A percentile compares a stretch with the other conserved stretches of the same genome.
These are phyloP conservation scores for Metschnikowia santaceciliae DNA, from an alignment of 805 yeast species.

Conservation along the genomic window DNA sequence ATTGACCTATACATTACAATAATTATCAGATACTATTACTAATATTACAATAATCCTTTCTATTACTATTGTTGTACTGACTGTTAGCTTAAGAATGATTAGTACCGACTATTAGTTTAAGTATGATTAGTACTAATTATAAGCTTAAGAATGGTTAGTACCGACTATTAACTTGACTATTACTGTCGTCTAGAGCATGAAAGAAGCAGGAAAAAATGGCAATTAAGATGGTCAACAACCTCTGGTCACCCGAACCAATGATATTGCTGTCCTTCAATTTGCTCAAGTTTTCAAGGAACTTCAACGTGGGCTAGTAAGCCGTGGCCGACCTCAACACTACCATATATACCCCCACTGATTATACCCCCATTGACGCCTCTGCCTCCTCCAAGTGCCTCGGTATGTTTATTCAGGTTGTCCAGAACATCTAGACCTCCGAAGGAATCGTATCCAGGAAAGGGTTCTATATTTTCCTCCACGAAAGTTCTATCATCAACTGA, in stretches of 20 bases:
- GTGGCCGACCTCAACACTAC: too few relatives aligned
- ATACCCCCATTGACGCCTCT: slow-evolving; percentile 30
- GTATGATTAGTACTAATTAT: too few relatives aligned
- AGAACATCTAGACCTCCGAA: slow-evolving; percentile 53
- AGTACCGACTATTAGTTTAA: too few relatives aligned
- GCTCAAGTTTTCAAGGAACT: slow-evolving; percentile 68
- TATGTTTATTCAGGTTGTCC: slow-evolving; percentile 19
- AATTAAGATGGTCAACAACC: slow-evolving; percentile 36
- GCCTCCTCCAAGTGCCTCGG: slow-evolving; percentile 27
- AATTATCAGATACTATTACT: too few relatives aligned
- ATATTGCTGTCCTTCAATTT: slow-evolving; percentile 66
- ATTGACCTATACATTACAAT: too few relatives aligned
- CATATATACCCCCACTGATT: neutral
- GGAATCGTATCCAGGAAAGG: slow-evolving; percentile 46
- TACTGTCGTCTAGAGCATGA: slow-evolving; percentile 50
- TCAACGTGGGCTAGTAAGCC: slow-evolving; percentile 44
- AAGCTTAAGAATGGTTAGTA: too few relatives aligned
- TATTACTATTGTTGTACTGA: too few relatives aligned
- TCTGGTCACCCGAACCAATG: slow-evolving; percentile 64
- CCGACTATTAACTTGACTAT: too few relatives aligned
- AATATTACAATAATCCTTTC: too few relatives aligned
- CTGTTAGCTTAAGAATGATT: too few relatives aligned
- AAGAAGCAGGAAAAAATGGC: slow-evolving; percentile 81
- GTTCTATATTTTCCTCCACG: slow-evolving; percentile 62
- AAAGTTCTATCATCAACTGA: slow-evolving; percentile 94